phyloP scores from a whole-genome alignment of 1,284 basidiomycete species.

The Puccinia hordei region DNA sequence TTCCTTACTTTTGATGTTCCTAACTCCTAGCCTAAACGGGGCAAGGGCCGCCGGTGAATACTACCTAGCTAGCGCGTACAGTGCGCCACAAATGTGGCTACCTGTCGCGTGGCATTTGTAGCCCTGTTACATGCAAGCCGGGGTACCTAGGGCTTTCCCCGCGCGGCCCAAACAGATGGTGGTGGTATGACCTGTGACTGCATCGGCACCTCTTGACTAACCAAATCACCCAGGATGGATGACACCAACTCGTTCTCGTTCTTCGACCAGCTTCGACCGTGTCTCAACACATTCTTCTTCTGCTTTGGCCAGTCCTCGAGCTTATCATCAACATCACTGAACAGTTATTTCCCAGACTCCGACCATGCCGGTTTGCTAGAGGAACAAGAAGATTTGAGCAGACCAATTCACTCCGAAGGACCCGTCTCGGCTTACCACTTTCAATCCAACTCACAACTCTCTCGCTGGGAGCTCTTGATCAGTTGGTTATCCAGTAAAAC shows the following conservation, averaged over 20 bases:
- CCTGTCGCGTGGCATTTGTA: no score
- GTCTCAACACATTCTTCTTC: conserved; percentile 13
- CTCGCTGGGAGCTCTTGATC: conserved; percentile 30
- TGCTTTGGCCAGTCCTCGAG: not conserved
- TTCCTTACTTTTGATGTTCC: no score
- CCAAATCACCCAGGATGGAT: not conserved
- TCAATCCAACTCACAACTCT: conserved; percentile 3
- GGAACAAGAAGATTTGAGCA: not conserved
- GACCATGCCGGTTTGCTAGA: not conserved
- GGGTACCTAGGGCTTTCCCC: no score
- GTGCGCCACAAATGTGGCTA: no score
- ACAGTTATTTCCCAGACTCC: conserved; percentile 19
- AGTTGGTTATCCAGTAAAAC: conserved; percentile 26
- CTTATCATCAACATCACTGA: not conserved
- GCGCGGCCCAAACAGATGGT: no score
- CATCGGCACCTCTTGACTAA: no score
- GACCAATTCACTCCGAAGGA: not conserved
- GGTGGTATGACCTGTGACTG: no score
- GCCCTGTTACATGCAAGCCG: no score
- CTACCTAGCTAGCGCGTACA: no score
- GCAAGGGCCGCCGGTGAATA: no score
- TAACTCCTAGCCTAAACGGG: no score
- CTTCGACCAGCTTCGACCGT: conserved; percentile 13
- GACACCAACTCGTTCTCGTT: conserved; percentile 6
- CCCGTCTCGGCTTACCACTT: not conserved